Percentiles rank a stretch among this genome's conserved stretches.
These are phyloP conservation scores for Purpureocillium lavendulum DNA, from an alignment of 2,329 filamentous ascomycete species.

Conservation along the genomic window DNA sequence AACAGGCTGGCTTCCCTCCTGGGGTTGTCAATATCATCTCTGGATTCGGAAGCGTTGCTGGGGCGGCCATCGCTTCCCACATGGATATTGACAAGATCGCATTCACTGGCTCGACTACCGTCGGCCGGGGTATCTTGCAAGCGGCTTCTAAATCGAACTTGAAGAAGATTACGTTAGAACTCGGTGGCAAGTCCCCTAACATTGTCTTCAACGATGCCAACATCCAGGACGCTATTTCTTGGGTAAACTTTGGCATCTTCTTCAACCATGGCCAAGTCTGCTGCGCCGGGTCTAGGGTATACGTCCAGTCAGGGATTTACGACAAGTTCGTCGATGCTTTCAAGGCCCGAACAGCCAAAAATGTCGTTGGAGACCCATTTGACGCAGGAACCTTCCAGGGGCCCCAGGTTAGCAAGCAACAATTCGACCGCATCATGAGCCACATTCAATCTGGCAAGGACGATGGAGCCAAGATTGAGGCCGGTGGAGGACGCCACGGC, in stretches of 20 bases:
- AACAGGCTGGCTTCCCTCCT: conserved; percentile 71
- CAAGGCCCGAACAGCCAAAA: conserved; percentile 71
- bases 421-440: conserved; percentile 84
- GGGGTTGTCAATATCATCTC: conserved; percentile 72
- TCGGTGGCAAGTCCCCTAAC: conserved; percentile 74
- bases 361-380: conserved; percentile 81
- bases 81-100: conserved; percentile 79
- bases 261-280: conserved; percentile 58
- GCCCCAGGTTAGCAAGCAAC: conserved; percentile 75
- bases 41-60: conserved; percentile 70
- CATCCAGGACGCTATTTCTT: conserved; percentile 67
- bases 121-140: conserved; percentile 74
- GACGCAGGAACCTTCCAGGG: conserved; percentile 74
- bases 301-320: conserved; percentile 80
- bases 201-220: conserved; percentile 73
- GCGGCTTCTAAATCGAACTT: conserved; percentile 67
- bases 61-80: conserved; percentile 67
- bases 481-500: conserved; percentile 46
- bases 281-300: conserved; percentile 75
- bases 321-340: conserved; percentile 78
- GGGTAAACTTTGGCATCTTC: conserved; percentile 67
- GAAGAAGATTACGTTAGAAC: conserved; percentile 75
- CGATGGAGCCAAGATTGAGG: conserved; percentile 54
- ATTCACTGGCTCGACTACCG: conserved; percentile 69
- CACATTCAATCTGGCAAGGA: conserved; percentile 62